These are phyloP conservation scores for Yamadazyma olivae DNA, from an alignment of 805 yeast genomes.

Conservation along the genomic window DNA sequence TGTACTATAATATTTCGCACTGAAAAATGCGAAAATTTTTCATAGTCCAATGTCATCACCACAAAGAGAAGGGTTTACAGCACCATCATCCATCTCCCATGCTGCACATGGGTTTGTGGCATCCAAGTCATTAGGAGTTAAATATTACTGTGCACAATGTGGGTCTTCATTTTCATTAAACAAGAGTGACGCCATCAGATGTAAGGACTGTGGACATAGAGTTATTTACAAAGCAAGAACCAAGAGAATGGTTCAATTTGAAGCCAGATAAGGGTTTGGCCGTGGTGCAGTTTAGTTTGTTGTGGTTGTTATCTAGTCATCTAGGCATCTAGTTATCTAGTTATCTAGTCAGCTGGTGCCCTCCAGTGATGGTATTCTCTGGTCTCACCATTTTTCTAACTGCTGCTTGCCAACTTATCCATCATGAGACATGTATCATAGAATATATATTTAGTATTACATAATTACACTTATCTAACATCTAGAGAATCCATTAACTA, in stretches of 20 bases:
- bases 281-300: no score
- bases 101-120: constrained; percentile 83
- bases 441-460: constrained; percentile 13
- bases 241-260: constrained; percentile 79
- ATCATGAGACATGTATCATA: no score
- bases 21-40: constrained; percentile 1
- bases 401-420: no score
- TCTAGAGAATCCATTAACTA: not conserved
- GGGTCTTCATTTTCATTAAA: constrained; percentile 84
- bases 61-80: constrained; percentile 84
- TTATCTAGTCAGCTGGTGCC: no score
- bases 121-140: constrained; percentile 70
- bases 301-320: no score
- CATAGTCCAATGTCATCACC: constrained; percentile 38
- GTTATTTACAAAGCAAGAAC: constrained; percentile 96
- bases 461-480: constrained; percentile 13
- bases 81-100: constrained; percentile 67
- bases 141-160: constrained; percentile 95
- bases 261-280: constrained; percentile 38
- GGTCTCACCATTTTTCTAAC: no score
- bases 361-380: no score
- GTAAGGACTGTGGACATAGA: constrained; percentile 98
- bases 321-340: no score
- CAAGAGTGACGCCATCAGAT: constrained; percentile 94
- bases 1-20: no score